Evolutionary conservation across 768 basidiomycete species (phyloP).

Genomic region (Hortiboletus flavorubellus): DNA sequence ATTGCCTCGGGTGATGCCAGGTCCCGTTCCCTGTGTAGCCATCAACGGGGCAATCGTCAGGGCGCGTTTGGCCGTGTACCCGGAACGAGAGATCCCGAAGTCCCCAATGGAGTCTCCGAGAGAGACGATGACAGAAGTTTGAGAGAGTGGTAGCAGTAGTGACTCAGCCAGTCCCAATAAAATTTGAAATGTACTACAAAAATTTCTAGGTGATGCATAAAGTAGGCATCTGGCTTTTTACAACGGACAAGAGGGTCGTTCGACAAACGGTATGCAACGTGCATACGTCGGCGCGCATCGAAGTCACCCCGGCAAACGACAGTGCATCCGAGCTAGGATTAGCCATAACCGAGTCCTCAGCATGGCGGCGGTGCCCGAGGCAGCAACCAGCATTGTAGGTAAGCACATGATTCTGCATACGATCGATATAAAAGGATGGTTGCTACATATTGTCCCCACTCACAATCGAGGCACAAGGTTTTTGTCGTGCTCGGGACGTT

Average conservation of each 20-base stretch:
- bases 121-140: slow-evolving; percentile 49
- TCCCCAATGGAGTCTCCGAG: slow-evolving; percentile 42
- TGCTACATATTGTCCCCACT: slow-evolving; percentile 1
- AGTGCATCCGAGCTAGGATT: background rate
- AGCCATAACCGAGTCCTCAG: background rate
- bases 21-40: slow-evolving; percentile 57
- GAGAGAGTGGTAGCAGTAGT: slow-evolving; percentile 45
- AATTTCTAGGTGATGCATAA: background rate
- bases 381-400: background rate
- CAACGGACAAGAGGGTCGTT: background rate
- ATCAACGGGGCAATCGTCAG: slow-evolving; percentile 57
- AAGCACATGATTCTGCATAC: background rate
- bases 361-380: background rate
- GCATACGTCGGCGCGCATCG: background rate
- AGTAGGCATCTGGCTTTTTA: background rate
- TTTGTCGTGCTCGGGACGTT: background rate
- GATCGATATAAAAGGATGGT: slow-evolving; percentile 1
- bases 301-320: background rate
- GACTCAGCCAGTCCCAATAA: background rate
- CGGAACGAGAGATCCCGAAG: slow-evolving; percentile 9
- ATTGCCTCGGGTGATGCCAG: slow-evolving; percentile 26
- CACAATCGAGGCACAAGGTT: slow-evolving; percentile 2
- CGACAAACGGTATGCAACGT: background rate
- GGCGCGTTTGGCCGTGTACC: slow-evolving; percentile 17
- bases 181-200: slow-evolving; percentile 1